Evolutionary conservation across 495 filamentous ascomycete genomes (phyloP).

Genomic region (Penicillium paxilli): DNA sequence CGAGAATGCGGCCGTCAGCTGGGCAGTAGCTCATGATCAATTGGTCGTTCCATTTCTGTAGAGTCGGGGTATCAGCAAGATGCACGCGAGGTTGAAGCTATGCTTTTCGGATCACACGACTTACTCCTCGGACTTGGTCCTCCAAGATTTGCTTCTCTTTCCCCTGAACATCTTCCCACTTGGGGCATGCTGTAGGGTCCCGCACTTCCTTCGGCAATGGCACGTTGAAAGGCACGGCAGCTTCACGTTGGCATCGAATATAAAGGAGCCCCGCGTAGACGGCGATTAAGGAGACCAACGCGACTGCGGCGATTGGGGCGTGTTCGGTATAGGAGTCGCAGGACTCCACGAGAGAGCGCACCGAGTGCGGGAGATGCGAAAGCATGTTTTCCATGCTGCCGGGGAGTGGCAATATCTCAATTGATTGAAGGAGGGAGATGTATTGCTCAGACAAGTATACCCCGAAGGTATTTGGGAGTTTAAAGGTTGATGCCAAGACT

Average conservation of each 20-base stretch:
- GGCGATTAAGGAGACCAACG: slow-evolving; percentile 34
- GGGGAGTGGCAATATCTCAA: too few species aligned
- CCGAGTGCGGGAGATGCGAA: slow-evolving; percentile 23
- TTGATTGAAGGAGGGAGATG: slow-evolving; percentile 6
- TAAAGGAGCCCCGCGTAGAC: slow-evolving; percentile 40
- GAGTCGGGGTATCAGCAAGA: too few species aligned
- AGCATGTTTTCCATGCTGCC: slow-evolving; percentile 34
- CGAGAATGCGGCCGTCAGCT: slow-evolving; percentile 82
- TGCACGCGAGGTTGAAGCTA: background rate
- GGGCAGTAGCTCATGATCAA: slow-evolving; percentile 74
- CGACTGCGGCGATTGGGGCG: slow-evolving; percentile 24
- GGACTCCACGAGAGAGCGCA: slow-evolving; percentile 24
- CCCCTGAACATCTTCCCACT: slow-evolving; percentile 56
- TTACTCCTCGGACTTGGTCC: slow-evolving; percentile 43
- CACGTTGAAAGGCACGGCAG: slow-evolving; percentile 57
- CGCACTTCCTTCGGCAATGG: slow-evolving; percentile 57
- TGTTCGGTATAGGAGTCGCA: slow-evolving; percentile 19
- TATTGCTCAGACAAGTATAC: slow-evolving; percentile 12
- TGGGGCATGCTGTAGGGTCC: slow-evolving; percentile 54
- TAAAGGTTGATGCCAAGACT: background rate
- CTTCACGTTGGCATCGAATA: slow-evolving; percentile 39
- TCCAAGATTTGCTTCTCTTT: slow-evolving; percentile 46
- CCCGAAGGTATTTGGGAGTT: slow-evolving; percentile 1
- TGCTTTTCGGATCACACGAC: slow-evolving; percentile 10
- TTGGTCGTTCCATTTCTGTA: slow-evolving; percentile 43